Evolutionary conservation across 2,329 filamentous ascomycete species (phyloP), one percentile per base, ranked within the genome.

Genomic region (Exserohilum rostratum): DNA sequence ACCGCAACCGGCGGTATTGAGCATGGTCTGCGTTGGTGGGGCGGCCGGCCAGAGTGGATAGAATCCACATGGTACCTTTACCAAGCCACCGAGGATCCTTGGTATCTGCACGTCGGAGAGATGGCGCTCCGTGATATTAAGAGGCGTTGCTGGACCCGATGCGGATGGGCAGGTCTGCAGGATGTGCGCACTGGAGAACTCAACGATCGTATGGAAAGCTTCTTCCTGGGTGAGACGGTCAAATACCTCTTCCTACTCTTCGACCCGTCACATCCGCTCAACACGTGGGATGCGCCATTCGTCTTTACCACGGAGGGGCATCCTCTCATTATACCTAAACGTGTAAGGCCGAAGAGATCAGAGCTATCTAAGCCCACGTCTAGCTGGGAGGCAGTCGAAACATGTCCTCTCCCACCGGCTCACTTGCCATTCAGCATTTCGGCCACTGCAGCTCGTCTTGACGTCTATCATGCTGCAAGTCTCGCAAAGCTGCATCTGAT

Each of bases 41-140:
- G 91, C 10, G 91, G 96, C 18, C 86, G 95, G 20, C 95, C 95
- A 5, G 95, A 99, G 74, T 98, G 98, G 70, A 92, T 97, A 64
- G 95, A 99, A 76, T 97, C 92, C 1, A 96, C 90, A 0, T 99
- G 96, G 77, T 91, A 98, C 70, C 80, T 99, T n/a, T 98, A 96
- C 73, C 88, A 90, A 46, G 93, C 93, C 2, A 98, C 95, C 0
- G 85, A 88, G 65, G 95, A 99, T 73, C 93, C 93, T 0, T 99
- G 93, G 93, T 98, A 97, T 76, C 81, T 98, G 4, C 89, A 97
- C 71, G 90, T 96, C 17, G 95, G 93, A 25, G 95, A 99, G 74
- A 99, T 99, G 95, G 88, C 92, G 0, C 80, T 97, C 50, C 85
- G 86, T 53, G 95, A 99, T 69, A 92, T 99, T 67, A 88, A 90